Conservation (phyloP, 768 basidiomycete species). For the Leccinum broughii region DNA sequence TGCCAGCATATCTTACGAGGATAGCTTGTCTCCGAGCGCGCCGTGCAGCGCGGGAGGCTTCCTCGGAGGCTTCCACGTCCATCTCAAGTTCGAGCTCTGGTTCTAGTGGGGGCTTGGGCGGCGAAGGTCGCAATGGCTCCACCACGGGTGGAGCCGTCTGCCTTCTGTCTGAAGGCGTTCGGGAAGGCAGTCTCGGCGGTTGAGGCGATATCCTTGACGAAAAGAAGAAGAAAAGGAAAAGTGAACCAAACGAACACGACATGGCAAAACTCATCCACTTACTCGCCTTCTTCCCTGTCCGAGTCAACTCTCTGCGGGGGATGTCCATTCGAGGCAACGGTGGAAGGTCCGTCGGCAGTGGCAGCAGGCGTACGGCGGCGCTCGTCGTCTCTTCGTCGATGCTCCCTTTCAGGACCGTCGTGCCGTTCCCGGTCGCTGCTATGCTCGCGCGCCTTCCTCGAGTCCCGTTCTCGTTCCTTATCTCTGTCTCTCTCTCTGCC, state of each 20-base stretch:
- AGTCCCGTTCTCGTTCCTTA: slow-evolving; percentile 37
- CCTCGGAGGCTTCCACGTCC: slow-evolving; percentile 50
- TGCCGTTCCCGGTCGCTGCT: slow-evolving; percentile 31
- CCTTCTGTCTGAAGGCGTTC: slow-evolving; percentile 27
- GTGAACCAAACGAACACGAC: slow-evolving; percentile 13
- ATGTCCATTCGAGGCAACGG: slow-evolving; percentile 23
- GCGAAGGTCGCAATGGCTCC: slow-evolving; percentile 15
- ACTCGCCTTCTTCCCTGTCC: slow-evolving; percentile 93
- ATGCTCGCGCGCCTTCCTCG: slow-evolving; percentile 34
- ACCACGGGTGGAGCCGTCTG: slow-evolving; percentile 18
- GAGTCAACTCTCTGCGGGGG: slow-evolving; percentile 40
- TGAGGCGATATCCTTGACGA: slow-evolving; percentile 63
- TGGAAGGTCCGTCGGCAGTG: slow-evolving; percentile 12
- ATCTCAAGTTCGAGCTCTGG: slow-evolving; percentile 55
- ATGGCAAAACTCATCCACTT: slow-evolving; percentile 43
- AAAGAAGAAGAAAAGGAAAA: neutral
- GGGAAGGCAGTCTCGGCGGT: slow-evolving; percentile 29
- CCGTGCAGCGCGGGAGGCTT: slow-evolving; percentile 64
- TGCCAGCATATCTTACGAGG: slow-evolving; percentile 68
- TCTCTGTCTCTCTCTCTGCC: slow-evolving; percentile 38
- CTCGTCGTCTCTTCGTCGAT: slow-evolving; percentile 35
- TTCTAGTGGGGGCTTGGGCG: slow-evolving; percentile 31
- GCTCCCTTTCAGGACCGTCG: slow-evolving; percentile 27
- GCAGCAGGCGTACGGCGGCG: slow-evolving; percentile 23
- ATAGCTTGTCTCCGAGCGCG: slow-evolving; percentile 76